A percentile compares a stretch with the other conserved stretches of the same genome.
phyloP scores from a whole-genome alignment of 306 rosid species.

The Sindora glabra region DNA sequence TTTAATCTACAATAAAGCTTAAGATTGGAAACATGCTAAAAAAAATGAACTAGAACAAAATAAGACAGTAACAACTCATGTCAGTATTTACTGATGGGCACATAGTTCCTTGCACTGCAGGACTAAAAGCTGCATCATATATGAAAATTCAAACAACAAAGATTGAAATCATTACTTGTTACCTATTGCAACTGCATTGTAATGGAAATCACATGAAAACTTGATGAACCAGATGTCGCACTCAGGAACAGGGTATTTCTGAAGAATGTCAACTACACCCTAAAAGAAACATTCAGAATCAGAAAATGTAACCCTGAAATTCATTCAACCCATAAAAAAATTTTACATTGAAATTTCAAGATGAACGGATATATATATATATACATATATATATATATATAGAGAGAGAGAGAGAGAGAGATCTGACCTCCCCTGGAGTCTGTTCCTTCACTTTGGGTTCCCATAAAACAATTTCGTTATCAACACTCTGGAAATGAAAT shows the following conservation, averaged over 20 bases:
- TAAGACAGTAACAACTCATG: neutral
- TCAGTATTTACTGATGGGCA: neutral
- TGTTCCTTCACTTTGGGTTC: conserved; percentile 94
- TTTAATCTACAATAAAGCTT: neutral
- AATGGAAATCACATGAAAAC: conserved; percentile 89
- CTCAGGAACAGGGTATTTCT: conserved; percentile 91
- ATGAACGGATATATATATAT: neutral
- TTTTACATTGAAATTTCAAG: neutral
- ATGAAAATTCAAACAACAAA: neutral
- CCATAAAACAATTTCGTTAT: conserved; percentile 91
- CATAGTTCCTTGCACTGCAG: neutral
- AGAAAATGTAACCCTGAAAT: neutral
- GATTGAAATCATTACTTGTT: conserved; percentile 1
- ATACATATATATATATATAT: too few species aligned
- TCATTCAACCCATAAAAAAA: neutral
- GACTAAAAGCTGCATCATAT: neutral
- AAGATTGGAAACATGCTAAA: neutral
- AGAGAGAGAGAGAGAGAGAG: too few species aligned
- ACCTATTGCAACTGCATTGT: conserved; percentile 74
- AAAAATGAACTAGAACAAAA: neutral
- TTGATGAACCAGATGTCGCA: conserved; percentile 99
- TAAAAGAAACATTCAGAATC: conserved; percentile 15
- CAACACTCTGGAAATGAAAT: conserved; percentile 84
- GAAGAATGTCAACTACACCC: conserved; percentile 89
- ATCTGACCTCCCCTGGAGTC: conserved; percentile 83